phyloP scores from a whole-genome alignment of 768 basidiomycete species.

The Mycena alexandri region DNA sequence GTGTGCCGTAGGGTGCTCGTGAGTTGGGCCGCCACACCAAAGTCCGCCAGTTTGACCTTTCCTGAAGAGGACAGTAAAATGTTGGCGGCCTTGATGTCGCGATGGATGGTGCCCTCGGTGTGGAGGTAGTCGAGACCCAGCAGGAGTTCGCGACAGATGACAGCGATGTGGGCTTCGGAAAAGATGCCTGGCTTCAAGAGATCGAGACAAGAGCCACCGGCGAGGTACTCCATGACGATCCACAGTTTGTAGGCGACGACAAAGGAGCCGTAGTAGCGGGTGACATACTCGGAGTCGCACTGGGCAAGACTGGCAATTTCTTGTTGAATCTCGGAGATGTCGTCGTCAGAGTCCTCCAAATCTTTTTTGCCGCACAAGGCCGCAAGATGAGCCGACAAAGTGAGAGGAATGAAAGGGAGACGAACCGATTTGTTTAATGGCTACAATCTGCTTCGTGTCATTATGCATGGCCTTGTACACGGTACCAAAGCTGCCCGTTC shows the following conservation, averaged over 20 bases:
- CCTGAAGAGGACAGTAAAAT: slow-evolving; percentile 91
- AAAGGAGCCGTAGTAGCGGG: slow-evolving; percentile 96
- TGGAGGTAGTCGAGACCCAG: slow-evolving; percentile 97
- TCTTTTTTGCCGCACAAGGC: slow-evolving; percentile 73
- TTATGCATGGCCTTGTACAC: slow-evolving; percentile 99
- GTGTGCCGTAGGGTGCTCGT: slow-evolving; percentile 95
- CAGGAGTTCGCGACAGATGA: slow-evolving; percentile 93
- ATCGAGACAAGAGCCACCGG: slow-evolving; percentile 98
- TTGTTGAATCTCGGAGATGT: slow-evolving; percentile 98
- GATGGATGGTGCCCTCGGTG: slow-evolving; percentile 94
- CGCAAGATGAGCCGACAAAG: slow-evolving; percentile 15
- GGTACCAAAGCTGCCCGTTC: slow-evolving; percentile 95
- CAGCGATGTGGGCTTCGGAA: slow-evolving; percentile 93
- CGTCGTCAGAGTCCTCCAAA: slow-evolving; percentile 97
- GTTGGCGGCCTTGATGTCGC: slow-evolving; percentile 99
- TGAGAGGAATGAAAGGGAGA: slow-evolving; percentile 30
- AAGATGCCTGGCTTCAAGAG: slow-evolving; percentile 93
- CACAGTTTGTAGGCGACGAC: slow-evolving; percentile 97
- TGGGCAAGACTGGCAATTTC: slow-evolving; percentile 97
- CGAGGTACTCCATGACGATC: slow-evolving; percentile 99
- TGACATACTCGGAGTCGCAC: slow-evolving; percentile 97
- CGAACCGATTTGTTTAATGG: slow-evolving; percentile 97
- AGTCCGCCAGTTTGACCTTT: slow-evolving; percentile 97
- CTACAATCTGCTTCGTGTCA: slow-evolving; percentile 93
- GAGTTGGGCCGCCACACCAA: slow-evolving; percentile 97